Conservation (phyloP, 169 alveolate species). For the Toxoplasma gondii region DNA sequence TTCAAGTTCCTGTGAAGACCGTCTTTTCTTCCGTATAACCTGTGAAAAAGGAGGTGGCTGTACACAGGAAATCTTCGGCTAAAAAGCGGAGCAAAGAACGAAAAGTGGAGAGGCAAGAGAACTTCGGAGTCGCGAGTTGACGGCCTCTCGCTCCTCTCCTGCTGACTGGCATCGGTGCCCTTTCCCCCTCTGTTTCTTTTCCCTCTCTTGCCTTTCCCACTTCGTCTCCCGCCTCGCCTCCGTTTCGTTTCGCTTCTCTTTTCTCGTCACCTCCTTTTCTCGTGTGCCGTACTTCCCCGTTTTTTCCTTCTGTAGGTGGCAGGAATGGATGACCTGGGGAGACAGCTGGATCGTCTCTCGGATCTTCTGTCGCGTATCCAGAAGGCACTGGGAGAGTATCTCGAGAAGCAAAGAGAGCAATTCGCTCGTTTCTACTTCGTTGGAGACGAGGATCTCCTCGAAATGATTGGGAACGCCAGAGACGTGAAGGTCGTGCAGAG, state of each 20-base stretch:
- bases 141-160: too few relatives aligned
- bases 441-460: constrained; percentile 97
- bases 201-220: too few relatives aligned
- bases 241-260: background rate
- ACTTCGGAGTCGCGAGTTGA: too few relatives aligned
- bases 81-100: too few relatives aligned
- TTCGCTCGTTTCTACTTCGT: constrained; percentile 99
- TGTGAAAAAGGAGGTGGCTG: too few relatives aligned
- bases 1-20: too few relatives aligned
- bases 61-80: too few relatives aligned
- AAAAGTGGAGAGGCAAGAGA: too few relatives aligned
- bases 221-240: too few relatives aligned
- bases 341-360: constrained; percentile 92
- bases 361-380: constrained; percentile 93
- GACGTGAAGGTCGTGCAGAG: constrained; percentile 94
- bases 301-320: constrained; percentile 59
- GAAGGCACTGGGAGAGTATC: constrained; percentile 95
- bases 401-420: constrained; percentile 96
- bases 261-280: background rate
- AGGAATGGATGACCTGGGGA: constrained; percentile 90
- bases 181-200: too few relatives aligned
- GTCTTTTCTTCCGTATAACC: too few relatives aligned
- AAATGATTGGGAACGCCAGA: constrained; percentile 97
- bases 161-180: too few relatives aligned
- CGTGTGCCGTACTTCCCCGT: background rate